phyloP scores from a whole-genome alignment of 352 stramenopile species.

The Pythium coloratum region DNA sequence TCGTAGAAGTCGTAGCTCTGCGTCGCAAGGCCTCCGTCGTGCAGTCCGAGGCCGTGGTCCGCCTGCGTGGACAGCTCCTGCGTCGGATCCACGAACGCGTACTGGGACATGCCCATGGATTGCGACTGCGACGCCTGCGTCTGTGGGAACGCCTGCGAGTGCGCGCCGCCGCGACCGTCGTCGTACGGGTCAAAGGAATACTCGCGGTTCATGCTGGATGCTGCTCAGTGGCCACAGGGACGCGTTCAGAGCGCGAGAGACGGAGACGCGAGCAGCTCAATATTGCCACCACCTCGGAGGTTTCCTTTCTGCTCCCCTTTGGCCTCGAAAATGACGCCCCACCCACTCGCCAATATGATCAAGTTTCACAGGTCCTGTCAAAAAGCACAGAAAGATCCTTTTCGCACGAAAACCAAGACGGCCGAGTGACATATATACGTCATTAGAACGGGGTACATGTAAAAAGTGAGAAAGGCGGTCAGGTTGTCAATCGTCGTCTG shows the following conservation, averaged over 20 bases:
- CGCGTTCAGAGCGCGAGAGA: not conserved
- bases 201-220: constrained; percentile 21
- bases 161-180: constrained; percentile 7
- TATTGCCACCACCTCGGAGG: not conserved
- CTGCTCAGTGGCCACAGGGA: not conserved
- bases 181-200: constrained; percentile 29
- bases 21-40: not conserved
- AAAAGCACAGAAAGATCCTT: constrained; percentile 2
- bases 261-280: not conserved
- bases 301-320: constrained; percentile 9
- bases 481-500: constrained; percentile 3
- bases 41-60: constrained; percentile 18
- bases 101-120: constrained; percentile 42
- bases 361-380: constrained; percentile 19
- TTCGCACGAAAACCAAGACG: not conserved
- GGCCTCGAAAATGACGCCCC: not conserved
- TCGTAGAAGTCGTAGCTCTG: constrained; percentile 60
- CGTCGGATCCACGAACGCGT: constrained; percentile 72
- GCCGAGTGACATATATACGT: constrained; percentile 3
- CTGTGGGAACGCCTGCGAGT: constrained; percentile 11
- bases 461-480: not conserved
- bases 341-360: constrained; percentile 8
- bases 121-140: constrained; percentile 43
- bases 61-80: constrained; percentile 36
- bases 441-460: not conserved